A percentile compares a stretch with the other conserved stretches of the same genome.
Evolutionary conservation across 208 protist species (phyloP).

Genomic region (Leishmania guyanensis): DNA sequence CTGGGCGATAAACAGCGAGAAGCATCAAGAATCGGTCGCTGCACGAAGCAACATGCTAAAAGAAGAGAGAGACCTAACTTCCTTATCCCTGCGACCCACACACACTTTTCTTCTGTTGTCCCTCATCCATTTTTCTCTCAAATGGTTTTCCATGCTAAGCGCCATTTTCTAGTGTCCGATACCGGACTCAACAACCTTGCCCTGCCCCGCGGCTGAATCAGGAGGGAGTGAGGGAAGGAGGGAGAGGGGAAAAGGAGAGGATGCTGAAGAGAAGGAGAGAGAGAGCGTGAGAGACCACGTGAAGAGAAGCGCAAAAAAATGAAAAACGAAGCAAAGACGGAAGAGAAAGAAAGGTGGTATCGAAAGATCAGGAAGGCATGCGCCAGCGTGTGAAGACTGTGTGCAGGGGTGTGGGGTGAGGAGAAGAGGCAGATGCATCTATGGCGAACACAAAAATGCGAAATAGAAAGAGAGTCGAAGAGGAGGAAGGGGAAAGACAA

Average conservation of each 20-base stretch:
- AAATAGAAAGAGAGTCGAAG: neutral
- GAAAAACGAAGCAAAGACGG: neutral
- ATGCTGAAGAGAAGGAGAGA: neutral
- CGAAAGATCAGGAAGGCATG: neutral
- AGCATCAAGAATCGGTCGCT: no score
- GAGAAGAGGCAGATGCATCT: constrained; percentile 10
- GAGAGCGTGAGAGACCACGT: neutral
- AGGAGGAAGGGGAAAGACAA: neutral
- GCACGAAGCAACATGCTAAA: no score
- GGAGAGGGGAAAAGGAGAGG: neutral
- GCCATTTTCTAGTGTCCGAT: no score
- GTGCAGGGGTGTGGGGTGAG: neutral
- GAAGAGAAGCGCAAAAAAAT: neutral
- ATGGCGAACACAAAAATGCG: neutral
- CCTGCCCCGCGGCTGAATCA: no score
- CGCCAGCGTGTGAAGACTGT: neutral
- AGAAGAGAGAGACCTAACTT: no score
- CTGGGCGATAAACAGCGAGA: no score
- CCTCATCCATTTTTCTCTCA: no score
- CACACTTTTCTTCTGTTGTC: no score
- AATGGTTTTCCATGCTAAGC: no score
- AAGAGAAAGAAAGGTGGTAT: neutral
- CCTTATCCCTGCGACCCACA: no score
- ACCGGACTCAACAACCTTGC: no score
- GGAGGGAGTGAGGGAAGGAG: neutral